Evolutionary conservation across 345 rosid genomes (phyloP), one percentile per base, ranked within the genome.

Genomic region (Excoecaria agallocha): DNA sequence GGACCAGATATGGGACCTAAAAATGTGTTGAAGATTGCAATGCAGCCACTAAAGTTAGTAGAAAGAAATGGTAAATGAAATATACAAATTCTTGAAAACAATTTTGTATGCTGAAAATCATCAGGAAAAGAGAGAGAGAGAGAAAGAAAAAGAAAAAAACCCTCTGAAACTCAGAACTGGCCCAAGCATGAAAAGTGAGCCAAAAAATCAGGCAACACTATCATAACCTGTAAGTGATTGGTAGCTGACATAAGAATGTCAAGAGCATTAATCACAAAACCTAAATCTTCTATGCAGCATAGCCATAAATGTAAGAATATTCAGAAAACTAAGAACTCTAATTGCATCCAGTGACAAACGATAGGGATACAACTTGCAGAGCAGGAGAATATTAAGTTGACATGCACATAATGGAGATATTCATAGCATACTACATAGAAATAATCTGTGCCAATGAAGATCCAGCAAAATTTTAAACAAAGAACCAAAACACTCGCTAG

Each of bases 1-100:
- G 93, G 96, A 74, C 91, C 87, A 4, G 92, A 90, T 81, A 94
- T 92, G 16, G 97, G 93, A 80, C 97, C 96, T 93, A 82, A 43
- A 80, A 58, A 83, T 74, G 58, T 54, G 69, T 61, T 10, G 12
- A 13, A 22, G 52, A 57, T 9, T n/a, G 2, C 55, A 37, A 22
- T 20, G n/a, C 17, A 37, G 51, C 35, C 12, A 48, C 15, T 24
- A 61, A 61, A 20, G 24, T 22, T 66, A 13, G 15, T 41, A 11
- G 39, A 70, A 38, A 20, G 12, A 12, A 70, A 15, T n/a, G 19
- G 8, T 39, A 8, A 56, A 12, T 2, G 39, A 56, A 70, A 37
- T 6, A 70, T 8, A 12, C 0, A 22, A 49, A 13, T 49, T 17
- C 39, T 50, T 25, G 15, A 22, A 45, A 46, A 35, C 11, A 35